Conservation (phyloP, 345 rosid genomes). For the Acer saccharum region DNA sequence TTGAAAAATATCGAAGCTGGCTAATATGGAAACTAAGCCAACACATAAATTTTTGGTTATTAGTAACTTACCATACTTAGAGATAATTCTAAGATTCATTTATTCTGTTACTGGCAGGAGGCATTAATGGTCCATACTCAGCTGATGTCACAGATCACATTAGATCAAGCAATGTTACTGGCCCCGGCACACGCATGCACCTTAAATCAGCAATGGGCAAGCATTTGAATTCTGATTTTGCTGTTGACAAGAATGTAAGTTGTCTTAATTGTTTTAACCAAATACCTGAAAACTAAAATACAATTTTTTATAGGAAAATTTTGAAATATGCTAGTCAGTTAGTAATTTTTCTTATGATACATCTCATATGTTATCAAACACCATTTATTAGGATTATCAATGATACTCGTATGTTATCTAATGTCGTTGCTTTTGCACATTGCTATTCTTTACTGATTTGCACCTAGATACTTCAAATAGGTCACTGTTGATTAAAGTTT, state of each 20-base stretch:
- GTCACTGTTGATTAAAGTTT: conserved; percentile 13
- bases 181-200: conserved; percentile 58
- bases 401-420: not conserved
- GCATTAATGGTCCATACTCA: conserved; percentile 44
- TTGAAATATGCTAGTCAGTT: not conserved
- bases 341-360: conserved; percentile 4
- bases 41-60: not conserved
- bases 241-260: conserved; percentile 71
- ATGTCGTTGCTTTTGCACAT: not conserved
- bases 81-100: not conserved
- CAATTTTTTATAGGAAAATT: not conserved
- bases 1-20: not conserved
- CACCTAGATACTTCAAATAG: not conserved
- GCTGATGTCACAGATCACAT: conserved; percentile 51
- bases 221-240: conserved; percentile 50
- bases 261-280: not conserved
- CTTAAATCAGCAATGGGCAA: conserved; percentile 56
- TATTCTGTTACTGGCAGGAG: conserved; percentile 49
- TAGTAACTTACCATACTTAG: not conserved
- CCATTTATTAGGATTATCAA: not conserved
- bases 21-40: not conserved
- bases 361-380: not conserved
- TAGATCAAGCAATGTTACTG: conserved; percentile 44
- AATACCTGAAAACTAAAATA: not conserved
- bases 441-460: not conserved